A percentile compares a stretch with the other conserved stretches of the same genome.
phyloP scores from a whole-genome alignment of 176 grass and related monocot species.

The Musa beccarii region DNA sequence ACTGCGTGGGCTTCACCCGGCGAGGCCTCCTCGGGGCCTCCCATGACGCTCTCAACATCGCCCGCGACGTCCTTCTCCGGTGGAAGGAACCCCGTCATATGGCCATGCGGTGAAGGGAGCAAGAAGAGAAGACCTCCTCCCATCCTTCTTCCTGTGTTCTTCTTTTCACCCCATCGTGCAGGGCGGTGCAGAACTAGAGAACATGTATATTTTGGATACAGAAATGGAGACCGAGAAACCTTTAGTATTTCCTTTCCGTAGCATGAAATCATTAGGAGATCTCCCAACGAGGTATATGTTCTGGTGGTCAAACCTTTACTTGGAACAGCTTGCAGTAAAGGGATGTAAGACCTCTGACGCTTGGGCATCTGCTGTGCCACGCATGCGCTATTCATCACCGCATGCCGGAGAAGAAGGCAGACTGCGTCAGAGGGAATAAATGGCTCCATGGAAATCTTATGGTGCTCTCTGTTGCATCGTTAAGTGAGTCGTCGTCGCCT shows the following conservation, averaged over 20 bases:
- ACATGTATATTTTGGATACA: neutral
- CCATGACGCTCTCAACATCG: slow-evolving; percentile 58
- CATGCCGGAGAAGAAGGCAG: too few species aligned
- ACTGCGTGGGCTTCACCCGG: slow-evolving; percentile 72
- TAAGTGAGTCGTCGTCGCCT: too few species aligned
- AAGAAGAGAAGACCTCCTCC: neutral
- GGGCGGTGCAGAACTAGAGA: too few species aligned
- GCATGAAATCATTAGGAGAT: neutral
- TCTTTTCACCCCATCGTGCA: too few species aligned
- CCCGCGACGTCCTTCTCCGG: slow-evolving; percentile 48
- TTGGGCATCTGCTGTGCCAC: too few species aligned
- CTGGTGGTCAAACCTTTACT: neutral
- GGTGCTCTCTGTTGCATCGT: too few species aligned
- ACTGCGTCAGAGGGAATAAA: too few species aligned
- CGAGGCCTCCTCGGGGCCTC: slow-evolving; percentile 73
- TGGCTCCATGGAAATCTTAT: too few species aligned
- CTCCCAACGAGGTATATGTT: neutral
- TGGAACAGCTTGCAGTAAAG: too few species aligned
- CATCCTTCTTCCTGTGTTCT: neutral
- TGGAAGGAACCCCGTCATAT: slow-evolving; percentile 25
- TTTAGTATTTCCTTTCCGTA: neutral
- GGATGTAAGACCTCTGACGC: too few species aligned
- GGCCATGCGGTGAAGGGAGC: too few species aligned
- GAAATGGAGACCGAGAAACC: neutral
- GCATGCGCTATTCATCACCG: too few species aligned